These are phyloP conservation scores for Yamadazyma trypodendri DNA, from an alignment of 1,139 yeast species.

Conservation along the genomic window DNA sequence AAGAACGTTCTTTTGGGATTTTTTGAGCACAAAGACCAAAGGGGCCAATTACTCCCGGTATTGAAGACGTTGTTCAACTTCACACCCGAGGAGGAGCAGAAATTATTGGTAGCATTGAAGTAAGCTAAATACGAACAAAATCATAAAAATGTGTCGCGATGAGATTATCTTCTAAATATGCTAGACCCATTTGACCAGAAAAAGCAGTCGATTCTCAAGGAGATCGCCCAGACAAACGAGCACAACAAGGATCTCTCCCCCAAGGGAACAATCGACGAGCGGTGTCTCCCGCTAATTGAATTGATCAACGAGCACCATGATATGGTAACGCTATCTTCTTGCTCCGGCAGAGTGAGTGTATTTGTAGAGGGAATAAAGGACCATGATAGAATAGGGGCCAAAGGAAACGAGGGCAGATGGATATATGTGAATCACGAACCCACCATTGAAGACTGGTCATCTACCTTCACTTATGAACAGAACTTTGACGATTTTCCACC, in stretches of 20 bases:
- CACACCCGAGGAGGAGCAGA: slow-evolving; percentile 66
- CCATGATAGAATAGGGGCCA: slow-evolving; percentile 63
- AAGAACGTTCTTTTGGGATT: slow-evolving; percentile 88
- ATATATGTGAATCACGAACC: slow-evolving; percentile 75
- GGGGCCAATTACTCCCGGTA: slow-evolving; percentile 82
- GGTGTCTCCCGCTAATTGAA: slow-evolving; percentile 68
- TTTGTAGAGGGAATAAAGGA: slow-evolving; percentile 64
- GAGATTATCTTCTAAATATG: slow-evolving; percentile 18
- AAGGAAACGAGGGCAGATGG: slow-evolving; percentile 85
- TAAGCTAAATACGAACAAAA: slow-evolving; percentile 18
- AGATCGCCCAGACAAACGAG: slow-evolving; percentile 45
- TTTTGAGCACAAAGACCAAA: slow-evolving; percentile 88
- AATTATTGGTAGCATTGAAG: slow-evolving; percentile 61
- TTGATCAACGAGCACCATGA: slow-evolving; percentile 61
- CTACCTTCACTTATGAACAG: slow-evolving; percentile 25
- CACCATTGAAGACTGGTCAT: slow-evolving; percentile 54
- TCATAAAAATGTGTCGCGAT: slow-evolving; percentile 6
- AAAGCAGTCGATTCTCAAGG: slow-evolving; percentile 56
- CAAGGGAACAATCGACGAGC: slow-evolving; percentile 75
- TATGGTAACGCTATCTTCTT: slow-evolving; percentile 84
- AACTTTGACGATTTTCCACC: slow-evolving; percentile 10
- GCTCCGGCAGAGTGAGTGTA: slow-evolving; percentile 84
- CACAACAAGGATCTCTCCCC: slow-evolving; percentile 71
- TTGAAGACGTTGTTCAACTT: slow-evolving; percentile 71
- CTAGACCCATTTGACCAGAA: slow-evolving; percentile 67